phyloP scores from a whole-genome alignment of 2,329 filamentous ascomycete genomes.

The Gaeumannomyces tritici region DNA sequence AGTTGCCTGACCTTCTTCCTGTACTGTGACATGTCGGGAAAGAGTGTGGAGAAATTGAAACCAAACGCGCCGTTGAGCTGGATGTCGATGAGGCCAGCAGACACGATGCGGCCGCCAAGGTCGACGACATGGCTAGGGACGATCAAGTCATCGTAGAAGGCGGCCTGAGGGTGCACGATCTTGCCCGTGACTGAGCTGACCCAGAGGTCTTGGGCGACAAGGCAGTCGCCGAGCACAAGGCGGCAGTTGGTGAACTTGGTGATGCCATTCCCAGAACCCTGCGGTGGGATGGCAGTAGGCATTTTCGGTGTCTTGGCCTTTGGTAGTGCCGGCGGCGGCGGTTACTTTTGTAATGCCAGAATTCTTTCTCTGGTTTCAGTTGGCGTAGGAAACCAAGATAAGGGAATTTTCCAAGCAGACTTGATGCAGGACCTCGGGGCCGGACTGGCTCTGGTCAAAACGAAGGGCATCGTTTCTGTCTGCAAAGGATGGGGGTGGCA shows the following conservation, averaged over 20 bases:
- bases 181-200: constrained; percentile 73
- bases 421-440: too few relatives aligned
- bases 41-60: constrained; percentile 79
- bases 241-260: constrained; percentile 88
- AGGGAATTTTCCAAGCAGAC: too few relatives aligned
- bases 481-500: background rate
- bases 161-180: constrained; percentile 61
- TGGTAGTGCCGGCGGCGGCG: too few relatives aligned
- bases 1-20: constrained; percentile 61
- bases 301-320: constrained; percentile 6
- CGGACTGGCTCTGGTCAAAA: too few relatives aligned
- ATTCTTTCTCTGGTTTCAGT: background rate
- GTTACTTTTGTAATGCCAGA: background rate
- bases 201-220: constrained; percentile 79
- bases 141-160: constrained; percentile 58
- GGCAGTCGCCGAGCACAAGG: constrained; percentile 55
- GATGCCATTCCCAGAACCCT: constrained; percentile 42
- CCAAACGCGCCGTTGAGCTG: constrained; percentile 90
- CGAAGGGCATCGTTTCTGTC: background rate
- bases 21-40: constrained; percentile 60
- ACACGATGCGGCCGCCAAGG: constrained; percentile 71
- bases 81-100: constrained; percentile 80
- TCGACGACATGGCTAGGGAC: constrained; percentile 69
- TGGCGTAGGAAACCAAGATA: too few relatives aligned
- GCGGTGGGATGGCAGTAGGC: constrained; percentile 19